Evolutionary conservation across 208 protist genomes (phyloP).

Genomic region (Angomonas deanei): DNA sequence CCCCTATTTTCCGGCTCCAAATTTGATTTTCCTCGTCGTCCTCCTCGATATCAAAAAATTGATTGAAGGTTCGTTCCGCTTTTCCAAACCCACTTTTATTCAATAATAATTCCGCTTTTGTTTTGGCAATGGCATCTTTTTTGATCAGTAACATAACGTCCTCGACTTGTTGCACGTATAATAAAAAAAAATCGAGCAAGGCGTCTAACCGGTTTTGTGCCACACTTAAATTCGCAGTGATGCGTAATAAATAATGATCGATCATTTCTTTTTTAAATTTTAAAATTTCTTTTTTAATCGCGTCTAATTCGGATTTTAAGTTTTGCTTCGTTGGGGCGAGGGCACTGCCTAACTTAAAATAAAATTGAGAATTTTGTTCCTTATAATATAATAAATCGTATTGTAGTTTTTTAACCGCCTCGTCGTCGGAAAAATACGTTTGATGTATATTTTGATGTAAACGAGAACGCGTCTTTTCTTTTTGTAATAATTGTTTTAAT

Average conservation of each 20-base stretch:
- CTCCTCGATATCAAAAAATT: conserved; percentile 2
- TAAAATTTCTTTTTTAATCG: not conserved
- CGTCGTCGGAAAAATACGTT: not conserved
- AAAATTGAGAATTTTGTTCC: not conserved
- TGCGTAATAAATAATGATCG: not conserved
- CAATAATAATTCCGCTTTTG: not conserved
- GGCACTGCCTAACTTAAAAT: not conserved
- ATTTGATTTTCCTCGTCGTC: not conserved
- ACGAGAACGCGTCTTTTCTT: not conserved
- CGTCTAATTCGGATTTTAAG: not conserved
- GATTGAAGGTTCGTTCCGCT: not conserved
- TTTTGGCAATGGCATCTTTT: conserved; percentile 2
- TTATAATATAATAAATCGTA: not conserved
- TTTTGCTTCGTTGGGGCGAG: not conserved
- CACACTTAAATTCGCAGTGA: not conserved
- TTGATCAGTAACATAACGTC: not conserved
- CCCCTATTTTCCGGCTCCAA: not conserved
- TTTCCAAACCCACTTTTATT: not conserved
- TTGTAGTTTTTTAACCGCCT: not conserved
- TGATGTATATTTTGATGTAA: not conserved
- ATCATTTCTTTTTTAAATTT: not conserved
- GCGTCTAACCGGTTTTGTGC: conserved; percentile 6
- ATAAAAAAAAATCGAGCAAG: conserved; percentile 16
- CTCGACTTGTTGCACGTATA: conserved; percentile 14
- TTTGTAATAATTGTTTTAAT: not conserved